Evolutionary conservation across 768 basidiomycete genomes (phyloP).

Genomic region (Sporobolomyces pararoseus): DNA sequence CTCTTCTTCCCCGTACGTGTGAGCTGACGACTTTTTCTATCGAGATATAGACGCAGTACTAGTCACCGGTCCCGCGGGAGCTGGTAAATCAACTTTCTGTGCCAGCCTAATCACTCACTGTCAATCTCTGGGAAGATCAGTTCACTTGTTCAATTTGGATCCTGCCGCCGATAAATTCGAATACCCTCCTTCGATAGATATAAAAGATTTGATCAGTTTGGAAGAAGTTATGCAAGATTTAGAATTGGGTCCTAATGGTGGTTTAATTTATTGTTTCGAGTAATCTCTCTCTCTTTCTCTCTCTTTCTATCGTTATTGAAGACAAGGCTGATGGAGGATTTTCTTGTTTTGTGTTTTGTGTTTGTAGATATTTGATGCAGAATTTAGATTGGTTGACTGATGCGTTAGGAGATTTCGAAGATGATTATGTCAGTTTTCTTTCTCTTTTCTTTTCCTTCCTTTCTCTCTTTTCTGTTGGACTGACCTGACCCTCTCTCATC

Average conservation of each 20-base stretch:
- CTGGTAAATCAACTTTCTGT: slow-evolving; percentile 95
- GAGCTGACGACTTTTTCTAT: background rate
- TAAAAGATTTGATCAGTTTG: slow-evolving; percentile 82
- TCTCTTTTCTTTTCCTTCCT: background rate
- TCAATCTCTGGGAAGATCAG: slow-evolving; percentile 70
- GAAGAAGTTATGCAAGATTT: slow-evolving; percentile 96
- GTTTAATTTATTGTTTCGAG: slow-evolving; percentile 98
- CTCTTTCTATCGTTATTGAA: background rate
- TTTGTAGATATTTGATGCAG: slow-evolving; percentile 92
- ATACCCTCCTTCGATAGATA: slow-evolving; percentile 87
- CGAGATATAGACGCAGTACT: slow-evolving; percentile 39
- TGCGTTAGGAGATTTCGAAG: slow-evolving; percentile 86
- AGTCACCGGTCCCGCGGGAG: slow-evolving; percentile 80
- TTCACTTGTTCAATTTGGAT: slow-evolving; percentile 93
- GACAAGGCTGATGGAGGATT: background rate
- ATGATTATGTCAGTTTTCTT: slow-evolving; percentile 67
- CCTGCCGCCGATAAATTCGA: slow-evolving; percentile 93
- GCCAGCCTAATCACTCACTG: slow-evolving; percentile 84
- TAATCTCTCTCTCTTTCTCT: slow-evolving; percentile 55
- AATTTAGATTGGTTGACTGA: slow-evolving; percentile 99
- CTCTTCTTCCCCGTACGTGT: background rate
- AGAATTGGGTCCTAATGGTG: slow-evolving; percentile 93
- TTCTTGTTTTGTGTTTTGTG: too few species aligned
- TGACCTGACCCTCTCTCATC: background rate
- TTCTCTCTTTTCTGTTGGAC: background rate